These are phyloP conservation scores for Salicornia ramosissima DNA, from an alignment of 148 eudicot species.

Conservation along the genomic window DNA sequence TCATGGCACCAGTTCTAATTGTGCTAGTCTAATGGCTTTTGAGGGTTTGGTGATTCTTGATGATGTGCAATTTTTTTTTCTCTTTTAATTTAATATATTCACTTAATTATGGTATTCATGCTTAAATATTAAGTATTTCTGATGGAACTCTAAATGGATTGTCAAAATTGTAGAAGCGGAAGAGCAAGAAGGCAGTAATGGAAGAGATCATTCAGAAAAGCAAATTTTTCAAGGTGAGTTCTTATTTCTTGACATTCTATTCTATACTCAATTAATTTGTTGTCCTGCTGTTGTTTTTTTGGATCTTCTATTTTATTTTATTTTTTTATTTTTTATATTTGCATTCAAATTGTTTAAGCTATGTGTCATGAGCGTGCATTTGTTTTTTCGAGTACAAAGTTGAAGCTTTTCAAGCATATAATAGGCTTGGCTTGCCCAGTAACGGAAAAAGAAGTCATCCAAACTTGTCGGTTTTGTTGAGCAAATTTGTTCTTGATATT, in stretches of 20 bases:
- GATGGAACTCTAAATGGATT: neutral
- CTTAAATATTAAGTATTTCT: neutral
- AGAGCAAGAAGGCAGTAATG: conserved; percentile 86
- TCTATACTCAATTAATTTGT: neutral
- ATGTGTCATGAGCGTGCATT: neutral
- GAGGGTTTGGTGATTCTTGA: no score
- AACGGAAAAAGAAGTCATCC: neutral
- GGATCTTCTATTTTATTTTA: neutral
- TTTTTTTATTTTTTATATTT: neutral
- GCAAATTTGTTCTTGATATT: neutral
- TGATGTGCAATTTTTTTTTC: neutral
- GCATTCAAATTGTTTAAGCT: neutral
- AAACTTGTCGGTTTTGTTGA: neutral
- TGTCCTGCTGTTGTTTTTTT: neutral
- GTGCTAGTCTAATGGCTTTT: no score
- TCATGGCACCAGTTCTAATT: no score
- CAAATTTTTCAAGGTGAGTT: conserved; percentile 74
- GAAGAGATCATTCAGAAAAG: conserved; percentile 79
- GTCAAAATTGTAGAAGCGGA: conserved; percentile 51
- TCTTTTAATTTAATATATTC: conserved; percentile 5
- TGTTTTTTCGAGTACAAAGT: neutral
- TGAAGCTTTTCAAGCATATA: neutral
- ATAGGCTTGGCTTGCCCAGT: neutral
- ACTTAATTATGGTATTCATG: conserved; percentile 5
- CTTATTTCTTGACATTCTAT: neutral